These are phyloP conservation scores for Oryza longistaminata DNA, from an alignment of 176 grass and related monocot genomes.

Conservation along the genomic window DNA sequence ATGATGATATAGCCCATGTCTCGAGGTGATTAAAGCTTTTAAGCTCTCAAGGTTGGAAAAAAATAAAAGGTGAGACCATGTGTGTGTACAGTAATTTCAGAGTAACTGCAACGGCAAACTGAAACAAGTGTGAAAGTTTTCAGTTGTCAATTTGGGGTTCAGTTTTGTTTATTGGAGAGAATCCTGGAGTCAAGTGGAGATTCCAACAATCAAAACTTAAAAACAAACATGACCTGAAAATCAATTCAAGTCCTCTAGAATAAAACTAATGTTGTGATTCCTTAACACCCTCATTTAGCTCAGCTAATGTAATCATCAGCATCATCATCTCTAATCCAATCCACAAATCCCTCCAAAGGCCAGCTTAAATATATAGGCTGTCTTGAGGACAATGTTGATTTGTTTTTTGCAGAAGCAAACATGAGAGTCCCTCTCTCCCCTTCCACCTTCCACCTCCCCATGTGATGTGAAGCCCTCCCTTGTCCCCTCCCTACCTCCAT, in stretches of 20 bases:
- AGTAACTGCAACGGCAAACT: neutral
- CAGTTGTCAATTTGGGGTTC: neutral
- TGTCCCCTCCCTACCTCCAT: neutral
- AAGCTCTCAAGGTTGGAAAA: neutral
- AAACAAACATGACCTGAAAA: constrained; percentile 19
- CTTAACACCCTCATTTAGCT: constrained; percentile 47
- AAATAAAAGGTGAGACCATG: neutral
- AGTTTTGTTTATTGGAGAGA: constrained; percentile 11
- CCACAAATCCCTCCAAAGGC: constrained; percentile 3
- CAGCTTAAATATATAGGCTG: neutral
- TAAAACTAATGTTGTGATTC: constrained; percentile 35
- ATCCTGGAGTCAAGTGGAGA: constrained; percentile 10
- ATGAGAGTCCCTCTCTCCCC: constrained; percentile 1
- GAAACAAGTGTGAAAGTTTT: neutral
- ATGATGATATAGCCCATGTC: constrained; percentile 41
- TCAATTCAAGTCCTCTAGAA: neutral
- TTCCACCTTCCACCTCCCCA: constrained; percentile 41
- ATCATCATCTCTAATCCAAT: constrained; percentile 6
- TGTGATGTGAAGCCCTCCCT: constrained; percentile 45
- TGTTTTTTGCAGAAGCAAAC: constrained; percentile 46
- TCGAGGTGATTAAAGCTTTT: constrained; percentile 50
- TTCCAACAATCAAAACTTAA: constrained; percentile 23
- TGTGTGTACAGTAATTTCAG: neutral
- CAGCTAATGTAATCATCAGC: constrained; percentile 18
- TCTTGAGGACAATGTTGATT: constrained; percentile 10